Evolutionary conservation across 2,329 filamentous ascomycete genomes (phyloP), one percentile per base, ranked within the genome.

Genomic region (Cladobotryum mycophilum): DNA sequence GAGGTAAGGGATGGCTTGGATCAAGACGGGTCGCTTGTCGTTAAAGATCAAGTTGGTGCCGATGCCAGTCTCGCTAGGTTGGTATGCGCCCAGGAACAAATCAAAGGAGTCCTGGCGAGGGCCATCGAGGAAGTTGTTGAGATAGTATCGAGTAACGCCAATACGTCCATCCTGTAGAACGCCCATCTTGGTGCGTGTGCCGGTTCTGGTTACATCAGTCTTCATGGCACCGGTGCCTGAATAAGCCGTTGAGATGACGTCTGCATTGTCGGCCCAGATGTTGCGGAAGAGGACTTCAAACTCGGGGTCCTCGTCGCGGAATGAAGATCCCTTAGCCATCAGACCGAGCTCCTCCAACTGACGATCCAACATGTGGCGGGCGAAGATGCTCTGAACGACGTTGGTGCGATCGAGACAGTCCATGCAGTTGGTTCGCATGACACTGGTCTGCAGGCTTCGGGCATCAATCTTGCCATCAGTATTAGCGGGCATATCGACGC

Each of bases 351-450:
- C 92, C 56, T 85, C 80, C 51, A 99, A 82, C 75, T 96, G 93
- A 57, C 90, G 85, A 55, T 91, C 91, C 38, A 99, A 75, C 13
- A 89, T 88, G 80, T 85, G 91, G 47, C 92, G 86, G 9, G 88
- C 93, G 52, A 99, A 81, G 87, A 97, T 96, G 67, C 89, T 95
- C 71, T 99, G 93, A 3, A 99, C 89, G 6, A 99, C 91, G 61
- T 99, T 99, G 48, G 93, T 99, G 48, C 93, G 87, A 69, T 99
- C 93, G 13, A 99, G 80, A 59, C 95, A 99, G 70, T 99, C 93
- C 93, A 99, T 99, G 73, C 93, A 99, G 68, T 99, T 99, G 37
- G 93, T 96, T 48, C 93, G 85, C 56, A 99, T 91, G 14, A 97
- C 91, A 54, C 88, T 90, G 1, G 84, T 89, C 75, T 99, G 93